Evolutionary conservation across 73 alveolate species (phyloP), one percentile per base, ranked within the genome.

Genomic region (Paraurostyla sp.): DNA sequence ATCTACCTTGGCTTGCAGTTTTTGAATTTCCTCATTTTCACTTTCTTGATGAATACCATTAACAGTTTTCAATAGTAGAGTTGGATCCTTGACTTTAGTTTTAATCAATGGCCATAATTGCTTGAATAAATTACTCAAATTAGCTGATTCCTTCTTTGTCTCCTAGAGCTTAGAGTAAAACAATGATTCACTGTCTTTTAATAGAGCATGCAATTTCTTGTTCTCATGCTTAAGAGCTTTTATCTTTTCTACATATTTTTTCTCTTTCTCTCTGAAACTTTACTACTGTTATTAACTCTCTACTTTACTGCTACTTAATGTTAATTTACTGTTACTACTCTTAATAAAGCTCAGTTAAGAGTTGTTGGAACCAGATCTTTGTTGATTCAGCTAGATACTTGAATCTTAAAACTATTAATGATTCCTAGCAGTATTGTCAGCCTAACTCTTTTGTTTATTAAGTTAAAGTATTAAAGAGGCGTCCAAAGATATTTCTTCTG

Each of bases 211-310:
- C 32, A 69, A 36, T 18, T 69, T 69, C 69, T 69, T 69, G 63
- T 69, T 69, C 68, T 69, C 84, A 22, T 33, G 11, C 50, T 69
- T 69, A 9, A 69, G 68, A 20, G 84, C 16, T 9, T 69, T 35
- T 11, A 69, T 38, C 50, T 69, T 69, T 20, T 35, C 68, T 15
- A 46, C 18, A 18, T 46, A 46, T 18, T 18, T 46, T 18, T 46
- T 46, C 57, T 46, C 57, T 46, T 46, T 46, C 18, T 46, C 57
- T 46, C 18, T 46, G n/a, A n/a, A n/a, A n/a, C n/a, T n/a, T n/a
- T n/a, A n/a, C n/a, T n/a, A n/a, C n/a, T n/a, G n/a, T n/a, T n/a
- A n/a, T n/a, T n/a, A n/a, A n/a, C n/a, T n/a, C n/a, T n/a, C n/a
- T n/a, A n/a, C n/a, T n/a, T n/a, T n/a, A n/a, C n/a, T n/a, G n/a